A percentile compares a stretch with the other conserved stretches of the same genome.
Conservation (phyloP, 2,329 filamentous ascomycete genomes). For the Cytospora leucostoma region DNA sequence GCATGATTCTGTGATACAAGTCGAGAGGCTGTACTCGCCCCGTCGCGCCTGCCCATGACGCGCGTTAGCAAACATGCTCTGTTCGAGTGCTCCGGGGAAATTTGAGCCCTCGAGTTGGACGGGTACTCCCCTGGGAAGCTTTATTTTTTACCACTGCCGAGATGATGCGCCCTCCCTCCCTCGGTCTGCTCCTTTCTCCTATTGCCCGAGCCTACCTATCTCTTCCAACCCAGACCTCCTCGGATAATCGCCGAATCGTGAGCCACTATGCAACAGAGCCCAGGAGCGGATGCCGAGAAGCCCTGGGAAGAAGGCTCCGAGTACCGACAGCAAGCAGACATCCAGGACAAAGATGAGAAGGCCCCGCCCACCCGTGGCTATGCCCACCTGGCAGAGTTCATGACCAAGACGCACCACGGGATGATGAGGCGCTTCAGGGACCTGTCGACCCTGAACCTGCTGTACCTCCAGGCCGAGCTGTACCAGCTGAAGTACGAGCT, state of each 20-base stretch:
- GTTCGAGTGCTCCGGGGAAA: not conserved
- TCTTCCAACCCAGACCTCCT: not conserved
- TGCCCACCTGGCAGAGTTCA: slow-evolving; percentile 22
- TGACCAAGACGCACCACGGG: slow-evolving; percentile 20
- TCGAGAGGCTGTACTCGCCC: not conserved
- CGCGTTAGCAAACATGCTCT: slow-evolving; percentile 12
- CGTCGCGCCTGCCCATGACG: not conserved
- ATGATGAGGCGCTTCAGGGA: slow-evolving; percentile 23
- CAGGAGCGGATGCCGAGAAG: not conserved
- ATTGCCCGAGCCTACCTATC: not conserved
- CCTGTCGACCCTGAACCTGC: slow-evolving; percentile 21
- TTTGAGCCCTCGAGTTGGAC: not conserved
- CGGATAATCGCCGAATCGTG: not conserved
- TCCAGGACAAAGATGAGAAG: not conserved
- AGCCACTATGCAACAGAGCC: not conserved
- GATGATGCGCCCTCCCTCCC: not conserved
- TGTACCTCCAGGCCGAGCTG: slow-evolving; percentile 22
- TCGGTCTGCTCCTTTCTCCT: not conserved
- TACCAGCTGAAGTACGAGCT: slow-evolving; percentile 16
- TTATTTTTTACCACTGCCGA: not conserved
- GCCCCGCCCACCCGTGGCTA: slow-evolving; percentile 13
- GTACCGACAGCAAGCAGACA: not conserved
- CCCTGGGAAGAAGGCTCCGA: not conserved
- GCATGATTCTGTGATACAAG: not conserved
- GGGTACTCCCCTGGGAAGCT: not conserved